Conservation (phyloP, 352 stramenopile species). For the Peronosclerospora sorghi region DNA sequence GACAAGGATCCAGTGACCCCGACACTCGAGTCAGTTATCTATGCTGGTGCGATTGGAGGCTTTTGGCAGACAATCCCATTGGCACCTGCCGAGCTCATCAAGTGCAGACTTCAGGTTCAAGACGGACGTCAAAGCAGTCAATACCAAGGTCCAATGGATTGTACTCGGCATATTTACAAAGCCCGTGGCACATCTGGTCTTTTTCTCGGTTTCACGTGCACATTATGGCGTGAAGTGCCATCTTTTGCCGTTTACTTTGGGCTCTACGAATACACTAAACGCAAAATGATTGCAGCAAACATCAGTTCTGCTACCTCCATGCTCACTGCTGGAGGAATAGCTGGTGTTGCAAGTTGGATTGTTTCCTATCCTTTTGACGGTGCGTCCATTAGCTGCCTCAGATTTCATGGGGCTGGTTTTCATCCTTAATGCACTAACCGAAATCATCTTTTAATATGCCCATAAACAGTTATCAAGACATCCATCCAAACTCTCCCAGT, state of each 20-base stretch:
- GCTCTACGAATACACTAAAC: constrained; percentile 73
- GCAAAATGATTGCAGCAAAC: constrained; percentile 41
- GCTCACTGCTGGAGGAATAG: constrained; percentile 66
- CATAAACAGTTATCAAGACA: constrained; percentile 63
- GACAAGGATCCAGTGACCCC: constrained; percentile 41
- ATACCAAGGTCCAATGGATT: constrained; percentile 63
- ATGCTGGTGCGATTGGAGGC: constrained; percentile 51
- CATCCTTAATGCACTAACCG: no score
- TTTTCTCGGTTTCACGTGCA: constrained; percentile 67
- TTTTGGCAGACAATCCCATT: constrained; percentile 72
- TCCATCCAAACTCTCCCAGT: constrained; percentile 73
- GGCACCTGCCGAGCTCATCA: constrained; percentile 73
- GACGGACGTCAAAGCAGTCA: constrained; percentile 39
- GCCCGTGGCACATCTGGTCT: constrained; percentile 43
- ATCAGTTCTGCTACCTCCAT: constrained; percentile 61
- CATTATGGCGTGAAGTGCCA: constrained; percentile 63
- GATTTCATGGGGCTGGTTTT: constrained; percentile 1
- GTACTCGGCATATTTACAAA: constrained; percentile 61
- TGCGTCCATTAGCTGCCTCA: constrained; percentile 13
- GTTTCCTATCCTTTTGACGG: constrained; percentile 75
- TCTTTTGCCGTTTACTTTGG: constrained; percentile 81
- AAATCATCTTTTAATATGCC: no score
- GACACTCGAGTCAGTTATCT: constrained; percentile 56
- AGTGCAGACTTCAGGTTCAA: constrained; percentile 74
- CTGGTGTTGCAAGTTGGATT: constrained; percentile 71